Base-by-base conservation (phyloP, 331 rosid species). In the Cucumis variabilis region DNA sequence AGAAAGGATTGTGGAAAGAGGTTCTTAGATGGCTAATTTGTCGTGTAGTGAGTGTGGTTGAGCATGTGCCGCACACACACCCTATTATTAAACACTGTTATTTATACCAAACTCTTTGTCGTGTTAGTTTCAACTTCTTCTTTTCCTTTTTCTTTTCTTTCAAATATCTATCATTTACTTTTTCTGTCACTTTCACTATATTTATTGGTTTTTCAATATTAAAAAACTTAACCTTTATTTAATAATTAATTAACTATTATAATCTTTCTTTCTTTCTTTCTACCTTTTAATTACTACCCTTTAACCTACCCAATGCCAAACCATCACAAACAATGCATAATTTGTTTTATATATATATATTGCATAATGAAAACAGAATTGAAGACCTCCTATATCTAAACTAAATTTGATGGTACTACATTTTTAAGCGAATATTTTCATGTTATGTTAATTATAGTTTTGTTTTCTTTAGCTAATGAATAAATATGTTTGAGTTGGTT, bases 21-120 rank as follows among this genome's bases (percentile, higher is more conserved):
- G 50, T 33, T 66, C 41, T 37, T 73, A 80, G 80, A 69, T 67
- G 67, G 9, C 50, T 24, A 28, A 11, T 14, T 46, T 50, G 78
- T 68, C 78, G 65, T 85, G 78, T 85, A 50, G 78, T 20, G 76
- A 69, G 87, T 27, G 86, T 83, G 86, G 86, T 53, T 14, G 60
- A 83, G 75, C 86, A 83, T 83, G 86, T 83, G 86, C 86, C 86
- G 82, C 82, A 37, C 82, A 63, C 86, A 65, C 86, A 63, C 86
- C 19, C 86, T 23, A 83, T 14, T 37, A 37, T 63, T 20, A 33
- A 58, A 81, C 46, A 12, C 55, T 28, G 62, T 82, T 58, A 82
- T 82, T 58, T 37, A 60, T 14, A 83, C 86, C 86, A 63, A 83
- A 83, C 75, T 83, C 75, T 41, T 83, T 83, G 86, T 63, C 86